Evolutionary conservation across 2,329 filamentous ascomycete genomes (phyloP), one percentile per base, ranked within the genome.

Genomic region (Westerdykella ornata): DNA sequence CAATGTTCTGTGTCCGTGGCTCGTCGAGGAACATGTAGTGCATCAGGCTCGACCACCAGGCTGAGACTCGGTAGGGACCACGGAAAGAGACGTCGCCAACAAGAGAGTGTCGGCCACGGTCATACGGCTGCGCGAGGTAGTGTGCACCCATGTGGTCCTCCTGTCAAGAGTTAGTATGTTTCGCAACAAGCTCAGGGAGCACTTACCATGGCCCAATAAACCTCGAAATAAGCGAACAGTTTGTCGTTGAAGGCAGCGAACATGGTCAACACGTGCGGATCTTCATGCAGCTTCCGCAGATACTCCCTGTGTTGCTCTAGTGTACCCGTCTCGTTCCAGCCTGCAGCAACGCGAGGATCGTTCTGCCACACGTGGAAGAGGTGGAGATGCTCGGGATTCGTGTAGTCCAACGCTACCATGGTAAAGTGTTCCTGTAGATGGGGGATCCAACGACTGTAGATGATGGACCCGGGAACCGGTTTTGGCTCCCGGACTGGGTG

Each of bases 301-400:
- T 90, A 89, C 54, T 80, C 75, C 46, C 78, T 75, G 63, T 89
- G 85, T 62, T 88, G 75, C 20, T 86, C 84, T 36, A 86, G 66
- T 1, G 83, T 84, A 22, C 85, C 85, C 1, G 82, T 85, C 68
- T 86, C 80, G 57, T 87, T 85, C 85, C 85, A 89, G 3, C 84
- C 84, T 56, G 82, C 77, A 3, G 83, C 83, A 22, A 90, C 85
- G 38, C 85, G 82, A 39, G 85, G 85, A 58, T 89, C 85, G 57
- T 90, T 90, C 66, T 88, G 85, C 85, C 85, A 90, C 42, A 73
- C 73, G 65, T 88, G 81, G 71, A 90, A 89, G 4, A 87, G 71
- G 13, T 71, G 67, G 38, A 89, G 67, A 64, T 90, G 84, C 53
- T 77, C 72, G 1, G 69, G 58, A 54, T 85, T 70, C 22, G 72